Base-by-base conservation (phyloP, 805 yeast genomes). In the Blastobotrys terrestris region DNA sequence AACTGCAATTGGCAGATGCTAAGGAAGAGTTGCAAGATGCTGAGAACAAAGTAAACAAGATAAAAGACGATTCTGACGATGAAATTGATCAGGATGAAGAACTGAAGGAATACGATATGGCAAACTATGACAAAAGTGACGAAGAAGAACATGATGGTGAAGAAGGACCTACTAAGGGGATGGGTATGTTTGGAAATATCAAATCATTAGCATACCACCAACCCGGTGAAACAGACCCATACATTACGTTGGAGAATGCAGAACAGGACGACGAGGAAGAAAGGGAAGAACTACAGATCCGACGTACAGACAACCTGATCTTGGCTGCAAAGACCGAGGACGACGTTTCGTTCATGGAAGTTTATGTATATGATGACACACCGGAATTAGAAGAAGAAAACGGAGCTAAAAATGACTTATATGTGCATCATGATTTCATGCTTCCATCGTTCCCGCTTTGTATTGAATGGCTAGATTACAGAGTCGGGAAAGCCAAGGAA, bases 361-460 rank as follows among this genome's bases (percentile, higher is more conserved):
- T 92, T 2, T 92, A 92, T 63, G 87, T 94, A 20, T 94, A 91
- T 67, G 98, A 94, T 66, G 96, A 91, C 65, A 90, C 91, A 65
- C 91, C 92, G 19, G 92, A 91, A 42, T 5, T 26, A 11, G 90
- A 84, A 55, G 84, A 78, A 56, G 91, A 83, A 56, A 74, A 63
- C 22, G 83, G 75, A 45, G 92, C 85, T 62, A 73, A 77, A 19
- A 78, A 84, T 51, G 80, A 84, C 40, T 72, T 94, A 58, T 94
- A 94, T 64, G 94, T 92, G 49, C 99, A 94, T 67, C 99, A 94
- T 69, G 99, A 94, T 68, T 72, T 92, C 60, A 89, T 94, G 97
- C 77, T 94, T 56, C 99, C 99, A 1, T 86, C 97, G 1, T 92
- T 94, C 77, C 99, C 99, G 43, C 77, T 94, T 55, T 89, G 97